Base-by-base conservation (phyloP, 129 eudicot genomes). In the Artemisia argyi region DNA sequence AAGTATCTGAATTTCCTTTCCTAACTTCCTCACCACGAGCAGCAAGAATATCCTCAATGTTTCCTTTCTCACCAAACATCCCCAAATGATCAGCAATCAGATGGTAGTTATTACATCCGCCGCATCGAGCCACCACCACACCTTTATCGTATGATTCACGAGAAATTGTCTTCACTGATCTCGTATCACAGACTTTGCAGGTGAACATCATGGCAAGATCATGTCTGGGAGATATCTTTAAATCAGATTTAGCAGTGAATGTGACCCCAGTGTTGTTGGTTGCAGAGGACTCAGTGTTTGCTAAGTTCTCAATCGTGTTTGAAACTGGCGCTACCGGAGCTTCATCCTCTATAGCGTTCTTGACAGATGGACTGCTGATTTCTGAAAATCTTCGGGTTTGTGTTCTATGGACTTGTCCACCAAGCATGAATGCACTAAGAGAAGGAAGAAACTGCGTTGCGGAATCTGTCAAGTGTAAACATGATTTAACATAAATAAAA, bases 111-210 rank as follows among this genome's bases (percentile, higher is more conserved):
- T 87, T 42, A 78, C 98, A 93, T 9, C 98, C 98, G 32, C 85
- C 83, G 30, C 98, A 93, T 48, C 92, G 84, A 53, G 88, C 97
- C 68, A 93, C 92, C 53, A 93, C 98, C 60, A 87, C 90, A 22
- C 98, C 98, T 60, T 89, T 89, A 44, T 93, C 98, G 39, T 93
- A 93, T 11, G 96, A 93, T 39, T 89, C 95, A 9, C 96, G 90
- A 58, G 95, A 89, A 47, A 86, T 71, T 20, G 95, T 89, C 83
- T 93, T 93, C 79, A 89, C 66, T 1, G 86, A 83, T 77, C 98
- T 82, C 5, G 95, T 84, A 18, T 93, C 95, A 76, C 98, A 93
- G 11, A 87, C 92, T 73, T 78, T 87, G 83, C 98, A 93, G 1
- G 98, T 93, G 66, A 85, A 93, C 56, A 93, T 74, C 92, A 93